These are phyloP conservation scores for Colletotrichum sublineola DNA, from an alignment of 2,329 filamentous ascomycete species.

Conservation along the genomic window DNA sequence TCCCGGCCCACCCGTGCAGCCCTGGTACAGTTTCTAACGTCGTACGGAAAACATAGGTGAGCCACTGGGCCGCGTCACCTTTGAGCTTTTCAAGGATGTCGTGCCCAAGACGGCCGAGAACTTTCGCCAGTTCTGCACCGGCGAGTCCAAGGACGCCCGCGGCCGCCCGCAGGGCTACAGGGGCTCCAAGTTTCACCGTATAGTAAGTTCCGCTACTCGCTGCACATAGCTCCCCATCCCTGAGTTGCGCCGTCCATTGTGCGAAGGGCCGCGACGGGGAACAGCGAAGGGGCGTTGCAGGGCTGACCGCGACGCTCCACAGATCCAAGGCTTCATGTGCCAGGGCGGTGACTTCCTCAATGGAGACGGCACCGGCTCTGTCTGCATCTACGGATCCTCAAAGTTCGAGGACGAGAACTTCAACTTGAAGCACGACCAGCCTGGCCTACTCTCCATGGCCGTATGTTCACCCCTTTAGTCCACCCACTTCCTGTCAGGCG, in stretches of 20 bases:
- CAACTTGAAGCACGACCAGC: constrained; percentile 78
- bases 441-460: constrained; percentile 92
- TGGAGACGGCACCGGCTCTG: constrained; percentile 90
- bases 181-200: constrained; percentile 91
- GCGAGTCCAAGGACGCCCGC: constrained; percentile 83
- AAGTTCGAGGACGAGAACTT: constrained; percentile 95
- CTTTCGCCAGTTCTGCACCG: constrained; percentile 97
- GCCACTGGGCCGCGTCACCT: constrained; percentile 86
- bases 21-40: constrained; percentile 2
- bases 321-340: constrained; percentile 98
- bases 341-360: constrained; percentile 97
- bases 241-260: not conserved
- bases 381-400: constrained; percentile 87
- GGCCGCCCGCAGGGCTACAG: constrained; percentile 94
- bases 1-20: not conserved
- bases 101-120: constrained; percentile 94
- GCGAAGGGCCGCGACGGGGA: not conserved
- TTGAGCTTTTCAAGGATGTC: constrained; percentile 89
- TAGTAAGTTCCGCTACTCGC: constrained; percentile 68
- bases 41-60: constrained; percentile 69
- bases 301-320: constrained; percentile 1
- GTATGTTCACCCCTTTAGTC: constrained; percentile 64
- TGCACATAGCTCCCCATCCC: not conserved
- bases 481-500: not conserved
- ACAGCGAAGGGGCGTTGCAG: not conserved